Conservation (phyloP, 768 basidiomycete genomes). For the Pleurotus eryngii region DNA sequence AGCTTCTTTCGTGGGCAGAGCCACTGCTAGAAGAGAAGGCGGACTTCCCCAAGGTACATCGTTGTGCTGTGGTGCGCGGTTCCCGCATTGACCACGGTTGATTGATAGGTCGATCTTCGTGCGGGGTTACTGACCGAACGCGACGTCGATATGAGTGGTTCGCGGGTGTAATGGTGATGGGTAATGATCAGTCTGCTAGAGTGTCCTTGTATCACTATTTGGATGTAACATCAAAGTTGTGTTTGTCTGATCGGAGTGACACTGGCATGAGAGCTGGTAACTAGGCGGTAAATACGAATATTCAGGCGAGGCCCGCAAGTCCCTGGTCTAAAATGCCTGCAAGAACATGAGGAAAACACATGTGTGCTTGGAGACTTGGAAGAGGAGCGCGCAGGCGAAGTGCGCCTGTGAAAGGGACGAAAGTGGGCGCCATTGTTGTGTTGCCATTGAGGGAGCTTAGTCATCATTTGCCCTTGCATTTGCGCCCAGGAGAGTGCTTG, state of each 20-base stretch:
- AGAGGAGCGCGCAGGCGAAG: too few relatives aligned
- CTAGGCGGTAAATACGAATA: background rate
- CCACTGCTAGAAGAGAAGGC: slow-evolving; percentile 69
- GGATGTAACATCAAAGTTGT: slow-evolving; percentile 3
- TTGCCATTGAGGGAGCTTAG: slow-evolving; percentile 18
- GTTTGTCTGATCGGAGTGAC: background rate
- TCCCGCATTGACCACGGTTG: slow-evolving; percentile 13
- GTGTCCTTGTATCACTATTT: background rate
- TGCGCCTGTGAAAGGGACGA: background rate
- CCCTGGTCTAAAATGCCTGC: too few relatives aligned
- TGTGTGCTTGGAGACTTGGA: background rate
- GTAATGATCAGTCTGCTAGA: background rate
- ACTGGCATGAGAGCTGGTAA: background rate
- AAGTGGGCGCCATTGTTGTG: slow-evolving; percentile 13
- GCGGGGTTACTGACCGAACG: slow-evolving; percentile 7
- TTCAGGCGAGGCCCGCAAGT: background rate
- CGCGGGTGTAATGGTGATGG: background rate
- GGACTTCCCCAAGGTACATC: slow-evolving; percentile 71
- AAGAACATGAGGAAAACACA: slow-evolving; percentile 9
- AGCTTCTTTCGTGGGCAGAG: slow-evolving; percentile 89
- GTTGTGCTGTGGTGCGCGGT: slow-evolving; percentile 15
- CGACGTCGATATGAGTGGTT: slow-evolving; percentile 3
- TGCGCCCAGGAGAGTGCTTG: background rate
- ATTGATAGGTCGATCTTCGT: slow-evolving; percentile 8
- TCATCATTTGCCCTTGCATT: slow-evolving; percentile 19